These are phyloP conservation scores for Elsinoe fawcettii DNA, from an alignment of 2,329 filamentous ascomycete species.

Conservation along the genomic window DNA sequence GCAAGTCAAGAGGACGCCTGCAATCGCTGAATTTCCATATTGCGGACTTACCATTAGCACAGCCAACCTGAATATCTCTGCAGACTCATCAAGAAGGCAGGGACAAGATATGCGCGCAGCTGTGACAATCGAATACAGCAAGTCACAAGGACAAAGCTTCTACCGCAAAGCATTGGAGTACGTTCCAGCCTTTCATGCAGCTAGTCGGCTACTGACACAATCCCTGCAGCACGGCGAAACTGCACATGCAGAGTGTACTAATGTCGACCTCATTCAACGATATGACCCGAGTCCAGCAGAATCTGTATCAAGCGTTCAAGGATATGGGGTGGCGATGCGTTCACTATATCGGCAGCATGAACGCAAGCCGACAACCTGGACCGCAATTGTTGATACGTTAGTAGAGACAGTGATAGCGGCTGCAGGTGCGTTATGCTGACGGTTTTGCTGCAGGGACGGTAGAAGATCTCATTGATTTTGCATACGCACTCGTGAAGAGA, in stretches of 20 bases:
- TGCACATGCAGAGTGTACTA: constrained; percentile 78
- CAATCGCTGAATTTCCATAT: constrained; percentile 63
- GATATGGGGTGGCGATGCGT: constrained; percentile 72
- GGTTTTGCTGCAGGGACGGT: constrained; percentile 50
- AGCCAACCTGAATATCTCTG: constrained; percentile 63
- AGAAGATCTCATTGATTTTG: constrained; percentile 56
- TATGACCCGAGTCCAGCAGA: constrained; percentile 58
- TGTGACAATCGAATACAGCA: constrained; percentile 70
- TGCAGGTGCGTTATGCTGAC: constrained; percentile 13
- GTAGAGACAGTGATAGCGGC: constrained; percentile 22
- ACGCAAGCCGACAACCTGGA: constrained; percentile 48
- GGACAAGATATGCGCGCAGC: constrained; percentile 54
- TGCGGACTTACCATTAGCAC: constrained; percentile 76
- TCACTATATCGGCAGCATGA: constrained; percentile 54
- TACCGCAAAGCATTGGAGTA: constrained; percentile 66
- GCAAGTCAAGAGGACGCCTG: constrained; percentile 36
- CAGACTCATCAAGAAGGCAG: constrained; percentile 52
- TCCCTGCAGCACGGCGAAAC: constrained; percentile 56
- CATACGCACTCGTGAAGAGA: constrained; percentile 53
- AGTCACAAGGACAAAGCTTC: constrained; percentile 67
- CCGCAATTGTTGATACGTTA: constrained; percentile 53
- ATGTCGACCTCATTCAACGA: constrained; percentile 75
- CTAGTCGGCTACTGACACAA: constrained; percentile 17
- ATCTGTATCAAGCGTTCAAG: constrained; percentile 64
- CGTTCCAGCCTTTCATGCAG: constrained; percentile 31